A percentile compares a stretch with the other conserved stretches of the same genome.
These are phyloP conservation scores for Penicillium sp. DNA, from an alignment of 2,329 filamentous ascomycete species.

Conservation along the genomic window DNA sequence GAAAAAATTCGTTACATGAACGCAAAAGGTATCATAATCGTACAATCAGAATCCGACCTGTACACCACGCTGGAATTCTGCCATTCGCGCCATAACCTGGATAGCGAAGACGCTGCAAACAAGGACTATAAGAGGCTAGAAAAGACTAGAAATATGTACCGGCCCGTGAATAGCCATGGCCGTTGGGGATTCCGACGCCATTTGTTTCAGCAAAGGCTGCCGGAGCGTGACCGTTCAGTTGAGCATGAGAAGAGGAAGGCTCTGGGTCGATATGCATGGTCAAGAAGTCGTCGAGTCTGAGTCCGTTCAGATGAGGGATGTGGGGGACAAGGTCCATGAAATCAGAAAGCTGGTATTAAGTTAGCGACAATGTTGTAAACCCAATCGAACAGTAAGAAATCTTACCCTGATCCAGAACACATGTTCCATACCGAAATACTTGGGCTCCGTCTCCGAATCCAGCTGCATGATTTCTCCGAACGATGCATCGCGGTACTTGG, in stretches of 20 bases:
- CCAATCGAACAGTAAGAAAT: background rate
- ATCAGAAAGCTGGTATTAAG: conserved; percentile 45
- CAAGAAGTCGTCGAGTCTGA: conserved; percentile 40
- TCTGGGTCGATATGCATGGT: conserved; percentile 45
- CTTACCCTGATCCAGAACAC: conserved; percentile 54
- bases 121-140: conserved; percentile 4
- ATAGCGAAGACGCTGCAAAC: conserved; percentile 24
- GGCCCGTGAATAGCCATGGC: conserved; percentile 35
- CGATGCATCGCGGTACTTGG: conserved; percentile 37
- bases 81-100: conserved; percentile 15
- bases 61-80: conserved; percentile 28
- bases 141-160: conserved; percentile 44
- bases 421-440: conserved; percentile 52
- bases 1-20: conserved; percentile 27
- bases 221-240: conserved; percentile 34
- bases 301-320: conserved; percentile 48
- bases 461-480: conserved; percentile 42
- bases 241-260: conserved; percentile 25
- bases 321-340: conserved; percentile 52
- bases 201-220: conserved; percentile 28
- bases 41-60: conserved; percentile 39
- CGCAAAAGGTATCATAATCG: conserved; percentile 46
- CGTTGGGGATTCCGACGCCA: conserved; percentile 31
- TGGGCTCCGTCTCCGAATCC: conserved; percentile 46
- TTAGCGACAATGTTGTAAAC: conserved; percentile 8